phyloP scores from a whole-genome alignment of 441 rosid species.

The Syzygium malaccense region DNA sequence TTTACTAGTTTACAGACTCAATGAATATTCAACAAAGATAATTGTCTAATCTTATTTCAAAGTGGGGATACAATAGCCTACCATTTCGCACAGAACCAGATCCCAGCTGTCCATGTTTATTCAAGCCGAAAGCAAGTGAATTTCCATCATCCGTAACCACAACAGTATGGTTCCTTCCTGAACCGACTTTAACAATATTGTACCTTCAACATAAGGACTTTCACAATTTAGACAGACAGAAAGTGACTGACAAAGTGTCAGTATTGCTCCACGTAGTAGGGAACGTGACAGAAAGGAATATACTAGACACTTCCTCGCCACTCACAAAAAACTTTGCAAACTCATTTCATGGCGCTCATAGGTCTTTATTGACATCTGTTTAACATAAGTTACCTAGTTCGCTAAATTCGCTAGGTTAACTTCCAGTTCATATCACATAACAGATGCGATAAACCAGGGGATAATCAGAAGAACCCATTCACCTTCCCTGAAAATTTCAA shows the following conservation, averaged over 20 bases:
- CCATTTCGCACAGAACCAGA: conserved; percentile 77
- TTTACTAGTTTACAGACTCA: neutral
- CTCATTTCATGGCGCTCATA: neutral
- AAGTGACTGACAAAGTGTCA: neutral
- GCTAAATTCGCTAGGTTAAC: neutral
- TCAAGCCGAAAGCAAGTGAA: conserved; percentile 94
- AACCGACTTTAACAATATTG: conserved; percentile 65
- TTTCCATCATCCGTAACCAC: conserved; percentile 77
- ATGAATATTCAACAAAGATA: neutral
- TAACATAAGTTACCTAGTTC: neutral
- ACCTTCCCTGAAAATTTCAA: neutral
- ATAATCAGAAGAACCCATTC: neutral
- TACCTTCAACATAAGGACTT: conserved; percentile 37
- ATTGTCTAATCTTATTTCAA: neutral
- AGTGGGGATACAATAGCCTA: conserved; percentile 6
- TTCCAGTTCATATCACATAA: neutral
- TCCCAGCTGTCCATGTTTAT: conserved; percentile 95
- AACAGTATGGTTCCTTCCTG: conserved; percentile 77
- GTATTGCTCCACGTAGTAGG: neutral
- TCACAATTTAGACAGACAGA: neutral
- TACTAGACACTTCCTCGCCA: neutral
- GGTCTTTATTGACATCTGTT: neutral
- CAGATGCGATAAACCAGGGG: neutral
- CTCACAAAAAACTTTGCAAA: neutral
- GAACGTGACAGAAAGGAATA: neutral